A percentile compares a stretch with the other conserved stretches of the same genome.
phyloP scores from a whole-genome alignment of 495 filamentous ascomycete genomes.

The Platismatia glauca region DNA sequence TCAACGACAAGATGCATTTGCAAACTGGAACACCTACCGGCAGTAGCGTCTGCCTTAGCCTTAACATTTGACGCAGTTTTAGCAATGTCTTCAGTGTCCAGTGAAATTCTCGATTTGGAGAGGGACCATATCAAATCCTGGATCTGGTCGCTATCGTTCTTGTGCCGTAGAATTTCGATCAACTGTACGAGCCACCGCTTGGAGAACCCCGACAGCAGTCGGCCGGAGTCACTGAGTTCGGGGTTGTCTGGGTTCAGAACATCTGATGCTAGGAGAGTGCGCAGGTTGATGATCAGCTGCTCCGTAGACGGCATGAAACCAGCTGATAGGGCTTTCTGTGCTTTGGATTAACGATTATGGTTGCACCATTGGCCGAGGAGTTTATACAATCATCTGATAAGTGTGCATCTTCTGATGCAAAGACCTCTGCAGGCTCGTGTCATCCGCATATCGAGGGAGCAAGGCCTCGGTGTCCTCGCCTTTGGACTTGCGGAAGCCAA shows the following conservation, averaged over 20 bases:
- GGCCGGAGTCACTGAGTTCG: slow-evolving; percentile 68
- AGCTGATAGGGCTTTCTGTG: slow-evolving; percentile 56
- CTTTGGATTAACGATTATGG: not conserved
- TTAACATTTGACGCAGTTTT: slow-evolving; percentile 54
- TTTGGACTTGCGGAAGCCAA: slow-evolving; percentile 39
- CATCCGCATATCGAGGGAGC: slow-evolving; percentile 75
- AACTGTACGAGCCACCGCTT: slow-evolving; percentile 65
- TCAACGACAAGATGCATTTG: not conserved
- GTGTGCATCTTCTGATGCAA: slow-evolving; percentile 81
- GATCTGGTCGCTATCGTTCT: slow-evolving; percentile 76
- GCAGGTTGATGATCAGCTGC: slow-evolving; percentile 71
- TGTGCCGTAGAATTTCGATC: slow-evolving; percentile 67
- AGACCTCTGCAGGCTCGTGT: slow-evolving; percentile 65
- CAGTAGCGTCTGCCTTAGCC: slow-evolving; percentile 66
- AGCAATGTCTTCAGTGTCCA: slow-evolving; percentile 61
- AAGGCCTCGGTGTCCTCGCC: slow-evolving; percentile 61
- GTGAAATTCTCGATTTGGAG: slow-evolving; percentile 55
- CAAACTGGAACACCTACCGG: slow-evolving; percentile 45
- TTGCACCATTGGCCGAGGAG: not conserved
- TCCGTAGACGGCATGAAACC: slow-evolving; percentile 91
- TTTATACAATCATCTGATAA: slow-evolving; percentile 66
- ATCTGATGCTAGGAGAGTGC: slow-evolving; percentile 68
- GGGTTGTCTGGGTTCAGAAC: slow-evolving; percentile 67
- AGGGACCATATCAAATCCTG: slow-evolving; percentile 90
- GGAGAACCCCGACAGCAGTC: slow-evolving; percentile 59